Evolutionary conservation across 768 basidiomycete species (phyloP).

Genomic region (Tulasnella sp.): DNA sequence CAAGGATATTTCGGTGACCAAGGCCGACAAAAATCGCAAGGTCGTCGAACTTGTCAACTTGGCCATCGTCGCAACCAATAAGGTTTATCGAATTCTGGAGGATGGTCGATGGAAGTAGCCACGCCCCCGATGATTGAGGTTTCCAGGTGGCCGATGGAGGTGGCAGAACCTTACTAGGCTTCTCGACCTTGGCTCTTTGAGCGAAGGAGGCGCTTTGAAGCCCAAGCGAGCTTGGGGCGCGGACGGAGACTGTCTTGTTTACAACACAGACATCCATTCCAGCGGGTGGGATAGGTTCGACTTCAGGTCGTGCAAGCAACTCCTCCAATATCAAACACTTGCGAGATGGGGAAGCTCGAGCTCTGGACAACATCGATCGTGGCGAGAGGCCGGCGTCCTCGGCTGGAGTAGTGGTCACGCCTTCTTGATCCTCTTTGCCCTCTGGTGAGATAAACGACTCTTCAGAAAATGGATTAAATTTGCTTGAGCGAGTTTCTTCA

Average conservation of each 20-base stretch:
- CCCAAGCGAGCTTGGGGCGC: neutral
- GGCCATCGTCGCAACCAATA: neutral
- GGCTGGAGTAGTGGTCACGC: neutral
- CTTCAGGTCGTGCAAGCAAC: neutral
- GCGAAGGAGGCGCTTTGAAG: neutral
- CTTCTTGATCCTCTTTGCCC: neutral
- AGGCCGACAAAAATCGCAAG: neutral
- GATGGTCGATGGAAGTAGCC: neutral
- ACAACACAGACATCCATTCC: neutral
- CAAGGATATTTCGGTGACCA: neutral
- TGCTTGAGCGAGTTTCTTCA: neutral
- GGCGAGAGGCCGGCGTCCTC: neutral
- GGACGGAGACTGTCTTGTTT: neutral
- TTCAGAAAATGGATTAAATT: neutral
- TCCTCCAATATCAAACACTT: neutral
- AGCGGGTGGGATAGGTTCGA: neutral
- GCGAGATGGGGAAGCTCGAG: neutral
- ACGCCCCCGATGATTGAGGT: neutral
- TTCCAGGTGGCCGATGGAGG: neutral
- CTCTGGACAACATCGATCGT: neutral
- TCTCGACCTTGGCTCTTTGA: neutral
- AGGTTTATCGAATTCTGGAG: neutral
- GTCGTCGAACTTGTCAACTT: neutral
- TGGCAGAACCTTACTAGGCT: neutral
- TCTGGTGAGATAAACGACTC: neutral